Conservation (phyloP, 2,329 filamentous ascomycete species). For the Clonostachys chloroleuca region DNA sequence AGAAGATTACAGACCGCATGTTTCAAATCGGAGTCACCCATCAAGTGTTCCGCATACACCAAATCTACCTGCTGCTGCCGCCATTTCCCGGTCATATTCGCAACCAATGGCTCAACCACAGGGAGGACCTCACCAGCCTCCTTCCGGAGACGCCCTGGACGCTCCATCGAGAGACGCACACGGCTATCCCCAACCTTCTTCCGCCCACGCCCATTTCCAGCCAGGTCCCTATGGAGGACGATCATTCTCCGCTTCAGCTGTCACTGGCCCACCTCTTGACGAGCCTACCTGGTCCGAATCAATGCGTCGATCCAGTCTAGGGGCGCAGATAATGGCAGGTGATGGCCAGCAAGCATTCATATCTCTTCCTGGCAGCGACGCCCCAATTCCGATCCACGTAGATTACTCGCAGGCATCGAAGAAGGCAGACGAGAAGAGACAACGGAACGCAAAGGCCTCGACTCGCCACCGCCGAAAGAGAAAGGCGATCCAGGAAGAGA, state of each 20-base stretch:
- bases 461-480: conserved; percentile 76
- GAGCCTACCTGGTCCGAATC: conserved; percentile 20
- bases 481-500: conserved; percentile 77
- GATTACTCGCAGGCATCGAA: conserved; percentile 80
- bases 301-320: conserved; percentile 19
- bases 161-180: conserved; percentile 3
- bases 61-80: conserved; percentile 11
- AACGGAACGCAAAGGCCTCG: conserved; percentile 80
- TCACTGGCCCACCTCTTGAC: background rate
- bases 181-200: conserved; percentile 1
- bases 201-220: conserved; percentile 11
- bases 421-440: conserved; percentile 79
- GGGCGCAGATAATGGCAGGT: conserved; percentile 13
- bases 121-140: conserved; percentile 14
- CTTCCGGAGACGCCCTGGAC: conserved; percentile 11
- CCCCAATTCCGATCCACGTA: conserved; percentile 57
- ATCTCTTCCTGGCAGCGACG: conserved; percentile 28
- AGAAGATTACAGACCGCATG: conserved; percentile 15
- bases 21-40: conserved; percentile 13
- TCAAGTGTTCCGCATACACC: conserved; percentile 12
- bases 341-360: conserved; percentile 31
- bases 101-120: conserved; percentile 21
- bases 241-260: conserved; percentile 2
- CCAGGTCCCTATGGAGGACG: conserved; percentile 3
- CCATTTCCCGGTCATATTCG: conserved; percentile 24